Evolutionary conservation across 2,329 filamentous ascomycete species (phyloP), one percentile per base, ranked within the genome.

Genomic region (Mariannaea sp.): DNA sequence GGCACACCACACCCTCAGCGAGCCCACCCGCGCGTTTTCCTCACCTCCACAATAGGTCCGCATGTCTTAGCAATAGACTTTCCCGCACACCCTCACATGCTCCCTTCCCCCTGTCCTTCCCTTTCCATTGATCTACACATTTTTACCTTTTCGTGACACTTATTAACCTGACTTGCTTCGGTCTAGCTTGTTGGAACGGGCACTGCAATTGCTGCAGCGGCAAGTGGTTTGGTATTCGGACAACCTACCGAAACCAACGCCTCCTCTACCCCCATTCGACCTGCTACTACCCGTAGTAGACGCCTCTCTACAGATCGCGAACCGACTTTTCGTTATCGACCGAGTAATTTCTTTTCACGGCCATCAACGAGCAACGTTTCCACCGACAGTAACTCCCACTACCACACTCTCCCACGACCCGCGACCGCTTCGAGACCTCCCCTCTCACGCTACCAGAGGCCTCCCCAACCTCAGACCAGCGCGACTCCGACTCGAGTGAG

Each of bases 161-260:
- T 41, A 53, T 60, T 66, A 49, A 59, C 56, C 55, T 54, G 43
- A 47, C 56, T 56, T 54, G 54, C 56, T 49, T 47, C 42, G 65
- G 40, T 46, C 47, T 55, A 85, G 82, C 81, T 85, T 65, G 79
- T 84, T 72, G 82, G 81, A 71, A 80, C 82, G 62, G 80, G 82
- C 70, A 82, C 81, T 72, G 81, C 80, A 60, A 79, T 84, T 69
- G 82, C 82, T 72, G 81, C 81, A 66, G 82, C 82, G 62, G 77
- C 81, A 70, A 78, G 76, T 62, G 82, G 82, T 62, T 72, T 85
- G 57, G 80, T 81, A 60, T 84, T 85, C 70, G 82, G 80, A 61
- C 80, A 84, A 69, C 72, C 78, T 38, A 66, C 71, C 61, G 78
- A 81, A 61, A 65, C 73, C 56, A 70, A 67, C 38, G 65, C 62